Base-by-base conservation (phyloP, 352 stramenopile genomes). In the Pythium dissotocum region DNA sequence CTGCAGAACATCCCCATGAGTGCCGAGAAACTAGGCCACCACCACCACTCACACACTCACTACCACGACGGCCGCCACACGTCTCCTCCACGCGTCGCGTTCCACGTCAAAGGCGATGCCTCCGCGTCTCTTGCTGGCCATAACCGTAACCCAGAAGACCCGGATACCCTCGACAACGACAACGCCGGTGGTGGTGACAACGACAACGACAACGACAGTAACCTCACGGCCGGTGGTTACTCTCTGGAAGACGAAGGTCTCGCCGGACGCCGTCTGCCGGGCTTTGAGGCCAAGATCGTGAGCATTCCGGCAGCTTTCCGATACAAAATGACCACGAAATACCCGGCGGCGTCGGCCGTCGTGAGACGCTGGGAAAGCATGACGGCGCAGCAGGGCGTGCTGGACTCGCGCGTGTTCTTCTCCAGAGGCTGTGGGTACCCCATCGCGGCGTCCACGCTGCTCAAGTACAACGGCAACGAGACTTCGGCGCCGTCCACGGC, bases 1-100 rank as follows among this genome's bases (percentile, higher is more conserved):
- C 74, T 97, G 16, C 85, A 93, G 55, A 94, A 84, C 69, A 95
- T 97, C 57, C 83, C 89, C 46, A 96, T 97, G 88, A 76, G 74
- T 6, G 85, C 79, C 26, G 89, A 97, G 70, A 36, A 52, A 18
- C 52, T 46, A 16, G 4, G 14, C 40, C 42, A 72, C 28, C 18
- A 72, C 28, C 18, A 36, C 53, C 35, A 42, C 2, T 16, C 36
- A 4, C 55, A 61, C 32, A 18, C 21, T 28, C 32, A 69, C 54
- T 26, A 59, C 44, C 21, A 73, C 48, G 54, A 61, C n/a, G 16
- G 56, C 16, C 42, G 49, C 21, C 49, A 62, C 3, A 38, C 44
- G 7, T 71, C 60, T 18, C 67, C 67, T 5, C 35, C 61, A 6
- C 54, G 61, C 24, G 38, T 65, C 13, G 48, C 61, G 6, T 62